Percentiles rank a stretch among this genome's conserved stretches.
Conservation (phyloP, 345 rosid species). For the Gossypium herbaceum region DNA sequence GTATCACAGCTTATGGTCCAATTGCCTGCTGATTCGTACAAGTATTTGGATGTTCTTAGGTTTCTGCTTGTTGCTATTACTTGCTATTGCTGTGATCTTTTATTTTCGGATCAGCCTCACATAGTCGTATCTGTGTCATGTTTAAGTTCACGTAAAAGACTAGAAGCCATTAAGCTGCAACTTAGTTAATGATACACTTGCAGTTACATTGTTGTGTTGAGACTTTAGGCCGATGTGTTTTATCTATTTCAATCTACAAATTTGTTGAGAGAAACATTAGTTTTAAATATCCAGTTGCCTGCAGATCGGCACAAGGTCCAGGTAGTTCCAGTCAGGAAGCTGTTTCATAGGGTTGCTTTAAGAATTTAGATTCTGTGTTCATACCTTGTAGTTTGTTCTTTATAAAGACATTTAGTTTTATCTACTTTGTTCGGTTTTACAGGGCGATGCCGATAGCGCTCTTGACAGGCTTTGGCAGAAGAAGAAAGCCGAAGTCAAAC, state of each 20-base stretch:
- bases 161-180: not conserved
- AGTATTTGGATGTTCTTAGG: not conserved
- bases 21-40: too few species aligned
- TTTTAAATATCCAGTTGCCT: too few species aligned
- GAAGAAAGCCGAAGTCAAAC: constrained; percentile 38
- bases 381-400: not conserved
- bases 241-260: too few species aligned
- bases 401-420: not conserved
- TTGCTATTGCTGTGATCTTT: not conserved
- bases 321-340: too few species aligned
- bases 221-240: too few species aligned
- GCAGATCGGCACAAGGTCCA: too few species aligned
- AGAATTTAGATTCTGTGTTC: not conserved
- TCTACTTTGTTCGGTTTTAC: constrained; percentile 1
- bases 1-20: too few species aligned
- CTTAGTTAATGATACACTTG: too few species aligned
- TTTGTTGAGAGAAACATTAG: too few species aligned
- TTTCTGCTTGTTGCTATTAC: constrained; percentile 39
- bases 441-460: constrained; percentile 78
- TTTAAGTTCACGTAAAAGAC: not conserved
- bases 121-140: not conserved
- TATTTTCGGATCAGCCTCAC: not conserved
- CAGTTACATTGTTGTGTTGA: too few species aligned
- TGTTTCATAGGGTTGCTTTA: too few species aligned
- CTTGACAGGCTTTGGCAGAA: constrained; percentile 70